Percentiles rank a stretch among this genome's conserved stretches.
These are phyloP conservation scores for Trichosanthes cucumerina DNA, from an alignment of 306 rosid species.

Conservation along the genomic window DNA sequence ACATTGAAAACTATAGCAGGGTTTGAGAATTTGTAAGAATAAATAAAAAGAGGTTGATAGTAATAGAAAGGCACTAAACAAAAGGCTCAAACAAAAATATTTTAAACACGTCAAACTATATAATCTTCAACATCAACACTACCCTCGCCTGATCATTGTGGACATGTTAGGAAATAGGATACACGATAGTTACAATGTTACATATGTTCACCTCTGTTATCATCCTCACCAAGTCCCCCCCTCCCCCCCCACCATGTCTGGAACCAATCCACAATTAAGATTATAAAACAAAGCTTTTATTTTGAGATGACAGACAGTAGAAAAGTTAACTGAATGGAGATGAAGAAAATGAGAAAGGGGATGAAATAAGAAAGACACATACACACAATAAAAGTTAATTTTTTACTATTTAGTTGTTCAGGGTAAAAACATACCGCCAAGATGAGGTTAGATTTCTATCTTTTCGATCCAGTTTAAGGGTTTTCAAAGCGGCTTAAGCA, in stretches of 20 bases:
- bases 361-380: neutral
- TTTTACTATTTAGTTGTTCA: neutral
- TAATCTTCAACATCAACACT: neutral
- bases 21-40: neutral
- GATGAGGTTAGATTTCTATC: constrained; percentile 94
- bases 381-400: neutral
- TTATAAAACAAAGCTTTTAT: neutral
- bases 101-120: neutral
- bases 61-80: neutral
- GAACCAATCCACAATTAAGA: neutral
- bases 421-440: constrained; percentile 67
- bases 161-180: constrained; percentile 23
- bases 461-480: constrained; percentile 89
- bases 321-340: neutral
- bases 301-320: neutral
- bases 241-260: constrained; percentile 92
- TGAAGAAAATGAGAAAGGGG: neutral
- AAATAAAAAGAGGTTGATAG: neutral
- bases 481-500: constrained; percentile 79
- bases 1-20: neutral
- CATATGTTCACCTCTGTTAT: constrained; percentile 65
- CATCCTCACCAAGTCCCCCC: constrained; percentile 57
- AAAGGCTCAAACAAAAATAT: no score
- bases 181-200: constrained; percentile 36
- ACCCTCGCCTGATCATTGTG: neutral